phyloP scores from a whole-genome alignment of 1,139 yeast genomes.

The Saccharomyces hybrid region DNA sequence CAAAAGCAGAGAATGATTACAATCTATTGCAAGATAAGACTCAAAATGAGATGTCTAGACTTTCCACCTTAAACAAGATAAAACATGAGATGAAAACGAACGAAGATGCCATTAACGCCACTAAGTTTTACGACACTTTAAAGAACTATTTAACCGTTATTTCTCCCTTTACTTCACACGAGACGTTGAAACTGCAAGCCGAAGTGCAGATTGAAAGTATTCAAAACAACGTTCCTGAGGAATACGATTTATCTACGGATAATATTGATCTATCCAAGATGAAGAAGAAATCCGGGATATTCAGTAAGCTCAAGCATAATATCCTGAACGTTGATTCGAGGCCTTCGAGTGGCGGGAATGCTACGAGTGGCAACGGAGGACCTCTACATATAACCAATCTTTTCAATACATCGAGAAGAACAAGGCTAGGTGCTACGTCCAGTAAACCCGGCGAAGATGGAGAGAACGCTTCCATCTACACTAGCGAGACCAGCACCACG shows the following conservation, averaged over 20 bases:
- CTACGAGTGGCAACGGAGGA: slow-evolving; percentile 12
- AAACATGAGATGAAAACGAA: slow-evolving; percentile 33
- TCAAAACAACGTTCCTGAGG: slow-evolving; percentile 53
- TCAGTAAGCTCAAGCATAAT: slow-evolving; percentile 32
- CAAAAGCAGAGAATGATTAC: slow-evolving; percentile 42
- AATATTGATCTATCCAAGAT: slow-evolving; percentile 57
- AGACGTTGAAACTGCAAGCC: slow-evolving; percentile 60
- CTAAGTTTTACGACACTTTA: slow-evolving; percentile 48
- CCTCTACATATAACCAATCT: background rate
- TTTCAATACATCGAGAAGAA: background rate
- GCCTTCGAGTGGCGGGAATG: slow-evolving; percentile 8
- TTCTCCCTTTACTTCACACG: slow-evolving; percentile 62
- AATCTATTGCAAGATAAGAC: slow-evolving; percentile 36
- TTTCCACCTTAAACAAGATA: slow-evolving; percentile 34
- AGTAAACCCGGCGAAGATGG: slow-evolving; percentile 6
- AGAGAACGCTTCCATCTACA: slow-evolving; percentile 17
- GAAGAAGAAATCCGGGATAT: slow-evolving; percentile 53
- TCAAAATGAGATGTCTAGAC: slow-evolving; percentile 27
- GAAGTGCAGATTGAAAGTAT: slow-evolving; percentile 90
- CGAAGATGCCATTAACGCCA: slow-evolving; percentile 35
- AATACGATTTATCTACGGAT: slow-evolving; percentile 39
- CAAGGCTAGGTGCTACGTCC: background rate
- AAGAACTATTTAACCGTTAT: slow-evolving; percentile 49
- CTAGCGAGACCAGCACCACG: slow-evolving; percentile 20
- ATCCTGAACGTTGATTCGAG: slow-evolving; percentile 16